phyloP scores from a whole-genome alignment of 2,329 filamentous ascomycete species.

The Myriosclerotinia curreyana region DNA sequence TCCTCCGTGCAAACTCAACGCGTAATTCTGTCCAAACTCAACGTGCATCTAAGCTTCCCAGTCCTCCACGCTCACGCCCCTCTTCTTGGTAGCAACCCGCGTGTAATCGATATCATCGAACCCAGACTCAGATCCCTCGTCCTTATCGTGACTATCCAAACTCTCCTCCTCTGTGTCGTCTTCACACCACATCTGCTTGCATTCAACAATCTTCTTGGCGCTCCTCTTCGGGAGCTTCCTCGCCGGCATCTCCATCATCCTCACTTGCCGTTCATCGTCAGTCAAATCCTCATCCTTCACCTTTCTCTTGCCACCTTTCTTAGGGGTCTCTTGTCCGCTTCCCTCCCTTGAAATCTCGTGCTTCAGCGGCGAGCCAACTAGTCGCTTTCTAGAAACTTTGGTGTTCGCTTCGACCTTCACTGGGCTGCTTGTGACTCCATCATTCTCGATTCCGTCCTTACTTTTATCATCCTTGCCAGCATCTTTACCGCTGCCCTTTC shows the following conservation, averaged over 20 bases:
- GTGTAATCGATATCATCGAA: slow-evolving; percentile 13
- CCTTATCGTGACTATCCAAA: neutral
- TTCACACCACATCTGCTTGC: neutral
- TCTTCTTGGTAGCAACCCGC: neutral
- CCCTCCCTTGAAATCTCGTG: neutral
- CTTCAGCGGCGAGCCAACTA: neutral
- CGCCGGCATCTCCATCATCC: slow-evolving; percentile 2
- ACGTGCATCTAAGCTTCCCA: neutral
- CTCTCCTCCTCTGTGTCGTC: neutral
- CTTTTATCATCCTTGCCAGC: neutral
- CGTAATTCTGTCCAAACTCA: neutral
- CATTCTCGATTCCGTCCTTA: neutral
- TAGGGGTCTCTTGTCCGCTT: neutral
- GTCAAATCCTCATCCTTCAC: neutral
- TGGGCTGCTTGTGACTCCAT: neutral
- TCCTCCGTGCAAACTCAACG: neutral
- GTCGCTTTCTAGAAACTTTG: neutral
- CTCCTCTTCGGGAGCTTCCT: neutral
- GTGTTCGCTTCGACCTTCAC: neutral
- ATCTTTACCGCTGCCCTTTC: too few species aligned
- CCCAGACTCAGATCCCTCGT: neutral
- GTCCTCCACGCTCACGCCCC: neutral
- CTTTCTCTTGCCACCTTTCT: slow-evolving; percentile 1
- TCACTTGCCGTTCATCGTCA: neutral
- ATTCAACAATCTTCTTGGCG: neutral